phyloP scores from a whole-genome alignment of 1,284 basidiomycete genomes.

The Fistulina hepatica region DNA sequence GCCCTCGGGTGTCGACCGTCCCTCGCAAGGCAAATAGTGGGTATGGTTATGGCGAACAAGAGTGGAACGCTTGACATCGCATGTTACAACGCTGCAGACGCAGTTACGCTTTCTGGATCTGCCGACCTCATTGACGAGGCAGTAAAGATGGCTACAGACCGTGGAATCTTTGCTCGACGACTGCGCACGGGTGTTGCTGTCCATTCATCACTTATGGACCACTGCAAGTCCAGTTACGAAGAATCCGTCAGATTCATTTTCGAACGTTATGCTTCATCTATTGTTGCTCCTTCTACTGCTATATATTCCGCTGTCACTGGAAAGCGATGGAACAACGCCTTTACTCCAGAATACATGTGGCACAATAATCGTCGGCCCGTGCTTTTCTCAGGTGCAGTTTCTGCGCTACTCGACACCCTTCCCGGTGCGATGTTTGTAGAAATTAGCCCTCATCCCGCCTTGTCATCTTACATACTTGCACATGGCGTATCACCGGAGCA shows the following conservation, averaged over 20 bases:
- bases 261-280: conserved; percentile 20
- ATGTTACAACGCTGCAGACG: conserved; percentile 28
- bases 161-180: conserved; percentile 23
- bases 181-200: conserved; percentile 26
- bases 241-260: conserved; percentile 9
- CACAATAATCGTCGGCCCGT: conserved; percentile 24
- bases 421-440: conserved; percentile 24
- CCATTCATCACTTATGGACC: conserved; percentile 25
- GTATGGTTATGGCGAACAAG: conserved; percentile 10
- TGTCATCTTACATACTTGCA: conserved; percentile 23
- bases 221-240: conserved; percentile 19
- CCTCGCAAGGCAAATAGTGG: conserved; percentile 3
- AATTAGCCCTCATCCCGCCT: conserved; percentile 27
- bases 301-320: conserved; percentile 20
- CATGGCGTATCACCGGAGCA: conserved; percentile 13
- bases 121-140: conserved; percentile 20
- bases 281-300: conserved; percentile 10
- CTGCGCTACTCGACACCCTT: conserved; percentile 12
- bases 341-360: conserved; percentile 27
- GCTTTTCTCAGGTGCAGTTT: conserved; percentile 20
- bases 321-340: conserved; percentile 2
- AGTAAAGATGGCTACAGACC: conserved; percentile 17
- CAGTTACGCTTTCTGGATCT: conserved; percentile 27
- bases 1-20: conserved; percentile 26
- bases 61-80: conserved; percentile 23